phyloP scores from a whole-genome alignment of 2,329 filamentous ascomycete genomes.

The Metarhizium album region DNA sequence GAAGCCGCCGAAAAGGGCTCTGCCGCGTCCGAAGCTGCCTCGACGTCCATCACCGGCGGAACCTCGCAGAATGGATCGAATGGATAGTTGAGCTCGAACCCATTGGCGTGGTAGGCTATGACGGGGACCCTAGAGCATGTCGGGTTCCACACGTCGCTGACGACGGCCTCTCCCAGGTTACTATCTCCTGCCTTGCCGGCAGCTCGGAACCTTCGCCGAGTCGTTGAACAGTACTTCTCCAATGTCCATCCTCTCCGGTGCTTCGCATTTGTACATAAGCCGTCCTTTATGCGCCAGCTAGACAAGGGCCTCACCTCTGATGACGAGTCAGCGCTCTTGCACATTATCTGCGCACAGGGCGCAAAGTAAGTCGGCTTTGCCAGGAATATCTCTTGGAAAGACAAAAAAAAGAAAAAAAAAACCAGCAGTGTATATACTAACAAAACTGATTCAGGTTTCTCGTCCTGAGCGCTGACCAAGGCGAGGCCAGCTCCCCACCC shows the following conservation, averaged over 20 bases:
- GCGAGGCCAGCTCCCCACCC: slow-evolving; percentile 19
- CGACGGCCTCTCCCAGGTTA: slow-evolving; percentile 18
- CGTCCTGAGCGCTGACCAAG: slow-evolving; percentile 18
- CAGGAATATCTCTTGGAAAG: too few relatives aligned
- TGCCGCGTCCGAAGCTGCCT: background rate
- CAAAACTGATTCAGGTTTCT: slow-evolving; percentile 20
- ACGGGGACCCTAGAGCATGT: background rate
- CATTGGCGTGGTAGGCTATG: slow-evolving; percentile 2
- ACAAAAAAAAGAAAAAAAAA: too few relatives aligned
- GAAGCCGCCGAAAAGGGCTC: background rate
- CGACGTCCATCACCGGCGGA: background rate
- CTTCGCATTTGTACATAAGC: slow-evolving; percentile 30
- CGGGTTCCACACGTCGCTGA: background rate
- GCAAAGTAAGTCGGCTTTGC: slow-evolving; percentile 20
- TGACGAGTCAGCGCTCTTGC: slow-evolving; percentile 25
- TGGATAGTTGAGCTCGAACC: slow-evolving; percentile 1
- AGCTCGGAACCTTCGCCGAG: slow-evolving; percentile 22
- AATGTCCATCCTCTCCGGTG: slow-evolving; percentile 30
- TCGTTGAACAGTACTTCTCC: slow-evolving; percentile 28
- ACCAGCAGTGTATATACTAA: background rate
- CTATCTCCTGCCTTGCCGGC: slow-evolving; percentile 22
- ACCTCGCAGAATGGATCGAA: background rate
- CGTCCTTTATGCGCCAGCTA: slow-evolving; percentile 27
- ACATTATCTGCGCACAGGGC: slow-evolving; percentile 28
- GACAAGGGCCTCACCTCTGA: slow-evolving; percentile 25